A percentile compares a stretch with the other conserved stretches of the same genome.
Conservation (phyloP, 805 yeast genomes). For the Barnettozyma siamensis region DNA sequence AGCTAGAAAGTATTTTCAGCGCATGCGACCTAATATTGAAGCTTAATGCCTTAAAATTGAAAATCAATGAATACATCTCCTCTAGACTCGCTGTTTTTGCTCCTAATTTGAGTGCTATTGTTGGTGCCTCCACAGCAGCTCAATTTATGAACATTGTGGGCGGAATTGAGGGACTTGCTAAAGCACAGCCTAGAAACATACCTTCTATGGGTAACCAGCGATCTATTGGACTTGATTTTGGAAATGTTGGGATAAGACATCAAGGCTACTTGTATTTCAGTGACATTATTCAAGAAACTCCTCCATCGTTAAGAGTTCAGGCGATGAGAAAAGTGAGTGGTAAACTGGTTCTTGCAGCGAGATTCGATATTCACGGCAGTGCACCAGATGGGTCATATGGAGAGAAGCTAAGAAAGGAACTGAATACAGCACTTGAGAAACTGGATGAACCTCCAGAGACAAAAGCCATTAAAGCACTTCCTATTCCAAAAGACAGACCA, state of each 20-base stretch:
- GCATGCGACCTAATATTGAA: conserved; percentile 44
- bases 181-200: conserved; percentile 77
- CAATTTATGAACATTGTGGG: conserved; percentile 66
- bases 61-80: conserved; percentile 51
- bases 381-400: conserved; percentile 51
- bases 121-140: conserved; percentile 70
- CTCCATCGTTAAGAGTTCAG: conserved; percentile 54
- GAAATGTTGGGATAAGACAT: conserved; percentile 45
- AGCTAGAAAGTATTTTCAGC: conserved; percentile 32
- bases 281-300: conserved; percentile 52
- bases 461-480: conserved; percentile 55
- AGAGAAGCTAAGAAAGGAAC: conserved; percentile 49
- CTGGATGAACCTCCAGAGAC: conserved; percentile 73
- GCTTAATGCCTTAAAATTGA: conserved; percentile 37
- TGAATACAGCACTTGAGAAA: conserved; percentile 60
- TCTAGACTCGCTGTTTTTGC: conserved; percentile 54
- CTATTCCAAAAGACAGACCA: conserved; percentile 61
- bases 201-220: conserved; percentile 66
- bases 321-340: conserved; percentile 77
- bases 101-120: conserved; percentile 70
- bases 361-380: conserved; percentile 58
- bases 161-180: conserved; percentile 58
- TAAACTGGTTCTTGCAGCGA: conserved; percentile 73
- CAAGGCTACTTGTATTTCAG: conserved; percentile 65
- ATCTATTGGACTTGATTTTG: conserved; percentile 33